Percentiles rank a stretch among this genome's conserved stretches.
Conservation (phyloP, 129 eudicot species). For the Helianthus tuberosus region DNA sequence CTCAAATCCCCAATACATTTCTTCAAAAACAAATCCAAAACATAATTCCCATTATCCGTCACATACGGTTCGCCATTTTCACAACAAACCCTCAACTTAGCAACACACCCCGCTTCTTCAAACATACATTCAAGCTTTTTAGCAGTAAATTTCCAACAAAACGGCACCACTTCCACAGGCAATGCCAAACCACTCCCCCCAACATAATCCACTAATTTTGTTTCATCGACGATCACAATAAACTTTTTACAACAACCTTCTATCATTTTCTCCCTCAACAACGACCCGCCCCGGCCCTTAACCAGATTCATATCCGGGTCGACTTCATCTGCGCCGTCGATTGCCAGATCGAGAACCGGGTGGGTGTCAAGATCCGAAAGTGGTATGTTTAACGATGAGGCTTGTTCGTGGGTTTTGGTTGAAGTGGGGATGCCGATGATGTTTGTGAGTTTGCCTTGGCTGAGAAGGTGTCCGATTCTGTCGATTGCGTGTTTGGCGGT, state of each 20-base stretch:
- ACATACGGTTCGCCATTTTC: conserved; percentile 46
- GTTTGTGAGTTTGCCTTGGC: too few species aligned
- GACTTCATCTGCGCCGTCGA: conserved; percentile 92
- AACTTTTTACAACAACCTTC: conserved; percentile 79
- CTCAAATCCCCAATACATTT: conserved; percentile 77
- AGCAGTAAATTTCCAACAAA: conserved; percentile 72
- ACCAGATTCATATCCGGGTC: conserved; percentile 81
- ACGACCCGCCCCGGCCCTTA: conserved; percentile 86
- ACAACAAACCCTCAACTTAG: conserved; percentile 47
- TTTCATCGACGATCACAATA: conserved; percentile 72
- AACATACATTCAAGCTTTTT: conserved; percentile 61
- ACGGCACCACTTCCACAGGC: conserved; percentile 88
- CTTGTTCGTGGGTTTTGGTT: conserved; percentile 66
- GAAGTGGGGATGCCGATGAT: conserved; percentile 5
- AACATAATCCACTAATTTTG: conserved; percentile 64
- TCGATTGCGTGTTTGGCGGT: too few species aligned
- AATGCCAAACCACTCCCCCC: conserved; percentile 85
- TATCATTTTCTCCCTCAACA: conserved; percentile 91
- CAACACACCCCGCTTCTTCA: conserved; percentile 63
- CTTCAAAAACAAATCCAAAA: conserved; percentile 77
- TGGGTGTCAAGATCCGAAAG: conserved; percentile 67
- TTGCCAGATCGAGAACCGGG: conserved; percentile 78
- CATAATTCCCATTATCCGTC: conserved; percentile 83
- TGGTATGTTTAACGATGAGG: conserved; percentile 60
- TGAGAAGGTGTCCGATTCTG: too few species aligned